Evolutionary conservation across 2,329 filamentous ascomycete genomes (phyloP), one percentile per base, ranked within the genome.

Genomic region (Rhexocercosporidium sp.): DNA sequence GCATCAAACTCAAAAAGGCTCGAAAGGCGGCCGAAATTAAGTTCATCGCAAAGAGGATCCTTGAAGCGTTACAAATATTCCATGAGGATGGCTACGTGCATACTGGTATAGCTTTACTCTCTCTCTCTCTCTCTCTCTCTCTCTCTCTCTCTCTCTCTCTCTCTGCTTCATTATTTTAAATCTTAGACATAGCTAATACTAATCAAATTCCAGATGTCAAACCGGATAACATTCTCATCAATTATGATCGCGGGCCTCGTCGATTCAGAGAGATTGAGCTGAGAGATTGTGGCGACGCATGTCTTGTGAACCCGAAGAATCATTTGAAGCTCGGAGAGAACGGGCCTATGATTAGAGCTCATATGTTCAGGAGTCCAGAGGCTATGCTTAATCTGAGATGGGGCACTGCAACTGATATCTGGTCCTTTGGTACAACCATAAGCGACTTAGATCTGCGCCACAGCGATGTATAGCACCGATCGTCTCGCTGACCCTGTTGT

Each of bases 151-250:
- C 9, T 31, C 31, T 62, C 39, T n/a, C 41, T 34, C 41, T 34
- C 18, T 64, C 44, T 39, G 51, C 51, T 59, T 59, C 20, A 6
- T 49, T 57, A 14, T 64, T 34, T 47, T 31, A 1, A 11, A 64
- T 49, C 51, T 11, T 56, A 63, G 31, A 64, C 20, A 61, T 37
- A 18, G 51, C 27, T 65, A 37, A 60, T 59, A 27, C 51, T 20
- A 64, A 54, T 29, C 18, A 31, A 54, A 59, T 77, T 73, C 39
- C 47, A 72, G 71, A 72, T 64, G 41, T 72, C 39, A 80, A 80
- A 62, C 77, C 73, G 16, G 72, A 78, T 53, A 80, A 80, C 65
- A 72, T 80, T 3, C 53, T 70, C n/a, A 63, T 73, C 25, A 66
- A 70, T 31, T 70, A 70, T 59, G 64, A 64, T 49, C 41, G 63